These are phyloP conservation scores for Mycena alexandri DNA, from an alignment of 768 basidiomycete species.

Conservation along the genomic window DNA sequence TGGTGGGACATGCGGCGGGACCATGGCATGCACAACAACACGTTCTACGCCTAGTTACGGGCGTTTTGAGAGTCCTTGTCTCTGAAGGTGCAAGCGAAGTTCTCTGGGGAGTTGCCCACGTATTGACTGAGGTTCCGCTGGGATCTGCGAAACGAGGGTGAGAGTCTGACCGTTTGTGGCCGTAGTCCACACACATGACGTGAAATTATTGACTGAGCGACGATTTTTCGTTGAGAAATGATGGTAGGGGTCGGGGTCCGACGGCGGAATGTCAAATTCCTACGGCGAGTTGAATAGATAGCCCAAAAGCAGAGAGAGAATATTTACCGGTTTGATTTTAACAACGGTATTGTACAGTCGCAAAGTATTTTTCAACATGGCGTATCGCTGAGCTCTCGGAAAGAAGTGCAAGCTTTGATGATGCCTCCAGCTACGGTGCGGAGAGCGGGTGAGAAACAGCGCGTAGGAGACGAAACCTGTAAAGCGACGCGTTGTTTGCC, in stretches of 20 bases:
- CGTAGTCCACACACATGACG: slow-evolving; percentile 15
- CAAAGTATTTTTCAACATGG: slow-evolving; percentile 28
- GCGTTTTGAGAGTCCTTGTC: slow-evolving; percentile 22
- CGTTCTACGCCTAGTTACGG: neutral
- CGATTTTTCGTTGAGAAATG: slow-evolving; percentile 33
- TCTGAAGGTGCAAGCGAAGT: slow-evolving; percentile 3
- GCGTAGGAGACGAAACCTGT: neutral
- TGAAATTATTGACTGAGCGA: slow-evolving; percentile 26
- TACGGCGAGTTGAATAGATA: neutral
- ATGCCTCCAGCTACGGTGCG: too few species aligned
- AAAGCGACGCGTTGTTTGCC: slow-evolving; percentile 23
- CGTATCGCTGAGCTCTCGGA: too few species aligned
- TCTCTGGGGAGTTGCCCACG: slow-evolving; percentile 21
- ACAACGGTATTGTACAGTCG: slow-evolving; percentile 25
- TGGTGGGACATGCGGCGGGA: neutral
- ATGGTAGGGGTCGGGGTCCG: slow-evolving; percentile 35
- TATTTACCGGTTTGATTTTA: slow-evolving; percentile 24
- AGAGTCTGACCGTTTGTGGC: neutral
- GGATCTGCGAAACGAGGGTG: slow-evolving; percentile 16
- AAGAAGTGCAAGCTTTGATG: too few species aligned
- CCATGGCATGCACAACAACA: slow-evolving; percentile 32
- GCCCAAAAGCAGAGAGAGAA: neutral
- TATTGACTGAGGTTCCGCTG: slow-evolving; percentile 28
- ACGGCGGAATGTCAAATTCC: slow-evolving; percentile 33
- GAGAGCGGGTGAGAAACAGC: neutral